Evolutionary conservation across 192 early-diverging fungal genomes (phyloP), one percentile per base, ranked within the genome.

Genomic region (Backusella australiensis): DNA sequence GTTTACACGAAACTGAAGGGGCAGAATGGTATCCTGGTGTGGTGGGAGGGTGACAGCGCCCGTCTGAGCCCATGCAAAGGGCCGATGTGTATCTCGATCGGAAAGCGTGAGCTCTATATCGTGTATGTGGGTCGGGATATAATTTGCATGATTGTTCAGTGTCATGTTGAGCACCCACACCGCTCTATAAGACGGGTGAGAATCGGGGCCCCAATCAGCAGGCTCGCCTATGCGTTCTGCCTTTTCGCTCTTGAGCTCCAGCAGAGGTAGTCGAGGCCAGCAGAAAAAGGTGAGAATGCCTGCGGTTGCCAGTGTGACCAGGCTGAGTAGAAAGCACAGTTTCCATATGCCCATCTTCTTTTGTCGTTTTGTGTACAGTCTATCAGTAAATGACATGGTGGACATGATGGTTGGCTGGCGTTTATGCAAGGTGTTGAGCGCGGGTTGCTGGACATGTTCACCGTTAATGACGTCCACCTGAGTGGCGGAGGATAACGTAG

Each of bases 141-240:
- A 81, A 46, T 81, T 81, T 9, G 34, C 76, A 49, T 26, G 66
- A 34, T 81, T 81, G 44, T 81, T 74, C 1, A 72, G 26, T 0
- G 69, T 78, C 32, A 81, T 67, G 26, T 72, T 75, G 56, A 81
- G 38, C 19, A 67, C 70, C 80, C 80, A 81, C 5, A 52, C 19
- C 9, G 71, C 67, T 68, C 63, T 34, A 34, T 73, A 71, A 0
- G 65, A 74, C 11, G 34, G 76, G 3, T 53, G 44, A 23, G 46
- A 12, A 36, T 74, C 66, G 17, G 71, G 52, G 17, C 75, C 36
- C 74, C 74, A 75, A 34, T 75, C 74, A 42, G 74, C 63, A 19
- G 41, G 41, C 2, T 72, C 71, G 15, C 74, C 72, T 34, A 69
- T 67, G 12, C 70, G 39, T 8, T 71, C 70, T 44, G 39, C 70